Evolutionary conservation across 2,329 filamentous ascomycete species (phyloP).

Genomic region (Sphaerulina vaccinii): DNA sequence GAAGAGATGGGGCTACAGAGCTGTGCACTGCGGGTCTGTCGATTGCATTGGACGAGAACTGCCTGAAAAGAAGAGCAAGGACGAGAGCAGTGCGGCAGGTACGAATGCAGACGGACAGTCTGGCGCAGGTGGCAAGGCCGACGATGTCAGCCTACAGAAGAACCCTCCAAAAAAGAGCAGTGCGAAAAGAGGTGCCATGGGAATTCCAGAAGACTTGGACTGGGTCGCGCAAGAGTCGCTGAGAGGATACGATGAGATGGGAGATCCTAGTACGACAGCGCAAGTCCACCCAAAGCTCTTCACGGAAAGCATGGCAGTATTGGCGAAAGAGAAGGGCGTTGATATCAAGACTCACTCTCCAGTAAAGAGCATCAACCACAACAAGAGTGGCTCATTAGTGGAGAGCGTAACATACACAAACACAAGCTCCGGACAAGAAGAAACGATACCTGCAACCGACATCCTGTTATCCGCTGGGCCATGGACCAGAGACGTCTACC

Average conservation of each 20-base stretch:
- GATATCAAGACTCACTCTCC: constrained; percentile 62
- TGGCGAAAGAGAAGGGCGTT: constrained; percentile 62
- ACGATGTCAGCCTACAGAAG: constrained; percentile 57
- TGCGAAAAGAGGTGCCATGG: constrained; percentile 56
- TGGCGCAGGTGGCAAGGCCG: constrained; percentile 18
- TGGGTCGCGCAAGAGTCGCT: constrained; percentile 74
- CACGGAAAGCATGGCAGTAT: constrained; percentile 75
- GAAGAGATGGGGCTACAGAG: constrained; percentile 81
- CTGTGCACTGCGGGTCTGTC: constrained; percentile 69
- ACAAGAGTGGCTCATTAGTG: constrained; percentile 49
- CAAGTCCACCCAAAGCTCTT: constrained; percentile 94
- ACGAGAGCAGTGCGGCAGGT: constrained; percentile 32
- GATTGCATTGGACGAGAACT: constrained; percentile 51
- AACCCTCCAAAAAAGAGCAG: constrained; percentile 42
- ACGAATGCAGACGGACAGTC: constrained; percentile 35
- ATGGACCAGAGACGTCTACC: constrained; percentile 57
- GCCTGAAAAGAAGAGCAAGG: constrained; percentile 22
- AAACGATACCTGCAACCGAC: constrained; percentile 56
- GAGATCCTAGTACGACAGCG: constrained; percentile 73
- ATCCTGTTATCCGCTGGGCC: constrained; percentile 62
- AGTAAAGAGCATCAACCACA: constrained; percentile 66
- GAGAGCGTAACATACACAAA: constrained; percentile 62
- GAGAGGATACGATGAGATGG: constrained; percentile 77
- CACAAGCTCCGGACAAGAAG: constrained; percentile 48
- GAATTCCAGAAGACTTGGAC: constrained; percentile 74